phyloP scores from a whole-genome alignment of 176 grass and related monocot species.

The Urochloa ruziziensis region DNA sequence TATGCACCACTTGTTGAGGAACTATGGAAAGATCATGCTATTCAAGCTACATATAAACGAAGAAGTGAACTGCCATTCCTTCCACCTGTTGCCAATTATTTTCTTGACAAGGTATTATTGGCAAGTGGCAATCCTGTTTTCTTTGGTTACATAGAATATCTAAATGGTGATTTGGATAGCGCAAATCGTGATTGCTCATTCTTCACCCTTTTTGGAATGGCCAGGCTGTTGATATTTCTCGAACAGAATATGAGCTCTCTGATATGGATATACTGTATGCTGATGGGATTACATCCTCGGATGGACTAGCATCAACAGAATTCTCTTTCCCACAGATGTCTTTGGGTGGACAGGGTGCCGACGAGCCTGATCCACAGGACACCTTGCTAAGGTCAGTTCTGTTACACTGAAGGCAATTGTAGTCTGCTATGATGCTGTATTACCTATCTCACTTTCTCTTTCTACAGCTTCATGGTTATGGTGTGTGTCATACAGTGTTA shows the following conservation, averaged over 20 bases:
- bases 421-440: not conserved
- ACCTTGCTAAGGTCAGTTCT: slow-evolving; percentile 65
- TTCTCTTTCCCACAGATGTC: slow-evolving; percentile 56
- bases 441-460: not conserved
- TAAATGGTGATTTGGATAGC: not conserved
- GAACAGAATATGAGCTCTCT: slow-evolving; percentile 81
- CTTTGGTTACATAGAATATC: not conserved
- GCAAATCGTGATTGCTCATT: not conserved
- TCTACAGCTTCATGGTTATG: not conserved
- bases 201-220: slow-evolving; percentile 32
- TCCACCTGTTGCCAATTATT: slow-evolving; percentile 71
- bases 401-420: not conserved
- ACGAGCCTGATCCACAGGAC: slow-evolving; percentile 72
- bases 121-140: not conserved
- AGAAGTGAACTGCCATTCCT: slow-evolving; percentile 67
- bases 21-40: slow-evolving; percentile 91
- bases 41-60: slow-evolving; percentile 84
- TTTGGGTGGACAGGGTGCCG: slow-evolving; percentile 46
- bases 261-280: slow-evolving; percentile 78
- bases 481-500: not conserved
- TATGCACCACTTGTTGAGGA: slow-evolving; percentile 95
- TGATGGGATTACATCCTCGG: slow-evolving; percentile 74
- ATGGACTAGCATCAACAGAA: slow-evolving; percentile 73
- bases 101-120: slow-evolving; percentile 80
- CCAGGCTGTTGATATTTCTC: slow-evolving; percentile 90